A percentile compares a stretch with the other conserved stretches of the same genome.
These are phyloP conservation scores for Barnettozyma botsteinii DNA, from an alignment of 805 yeast genomes.

Conservation along the genomic window DNA sequence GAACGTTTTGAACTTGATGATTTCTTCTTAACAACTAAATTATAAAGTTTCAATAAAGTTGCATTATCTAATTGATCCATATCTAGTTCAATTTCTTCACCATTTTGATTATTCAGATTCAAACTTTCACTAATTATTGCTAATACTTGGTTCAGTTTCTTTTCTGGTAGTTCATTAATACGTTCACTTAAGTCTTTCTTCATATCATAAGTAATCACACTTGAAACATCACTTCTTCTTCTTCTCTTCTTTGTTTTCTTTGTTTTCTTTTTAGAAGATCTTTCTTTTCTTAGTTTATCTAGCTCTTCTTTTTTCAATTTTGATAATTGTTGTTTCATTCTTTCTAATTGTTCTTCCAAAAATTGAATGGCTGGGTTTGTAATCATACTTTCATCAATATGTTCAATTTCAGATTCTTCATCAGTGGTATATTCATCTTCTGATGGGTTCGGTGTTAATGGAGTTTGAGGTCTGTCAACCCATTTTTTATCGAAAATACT, in stretches of 20 bases:
- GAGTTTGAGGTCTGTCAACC: conserved; percentile 77
- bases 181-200: conserved; percentile 88
- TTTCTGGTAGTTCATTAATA: conserved; percentile 70
- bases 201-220: conserved; percentile 84
- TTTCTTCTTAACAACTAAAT: conserved; percentile 60
- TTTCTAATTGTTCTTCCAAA: conserved; percentile 76
- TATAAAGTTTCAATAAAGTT: conserved; percentile 78
- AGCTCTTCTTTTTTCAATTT: conserved; percentile 75
- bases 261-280: conserved; percentile 39
- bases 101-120: conserved; percentile 50
- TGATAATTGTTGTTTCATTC: conserved; percentile 81
- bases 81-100: conserved; percentile 94
- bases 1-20: conserved; percentile 8
- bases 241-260: conserved; percentile 28
- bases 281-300: conserved; percentile 59
- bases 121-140: conserved; percentile 76
- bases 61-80: conserved; percentile 86
- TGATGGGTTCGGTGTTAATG: conserved; percentile 27
- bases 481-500: conserved; percentile 81
- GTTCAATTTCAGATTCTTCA: conserved; percentile 49
- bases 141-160: conserved; percentile 76
- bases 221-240: conserved; percentile 24
- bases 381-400: conserved; percentile 54
- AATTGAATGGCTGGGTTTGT: conserved; percentile 88
- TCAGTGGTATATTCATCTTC: conserved; percentile 33